Conservation (phyloP, 208 protist species). For the Leptomonas pyrrhocoris region DNA sequence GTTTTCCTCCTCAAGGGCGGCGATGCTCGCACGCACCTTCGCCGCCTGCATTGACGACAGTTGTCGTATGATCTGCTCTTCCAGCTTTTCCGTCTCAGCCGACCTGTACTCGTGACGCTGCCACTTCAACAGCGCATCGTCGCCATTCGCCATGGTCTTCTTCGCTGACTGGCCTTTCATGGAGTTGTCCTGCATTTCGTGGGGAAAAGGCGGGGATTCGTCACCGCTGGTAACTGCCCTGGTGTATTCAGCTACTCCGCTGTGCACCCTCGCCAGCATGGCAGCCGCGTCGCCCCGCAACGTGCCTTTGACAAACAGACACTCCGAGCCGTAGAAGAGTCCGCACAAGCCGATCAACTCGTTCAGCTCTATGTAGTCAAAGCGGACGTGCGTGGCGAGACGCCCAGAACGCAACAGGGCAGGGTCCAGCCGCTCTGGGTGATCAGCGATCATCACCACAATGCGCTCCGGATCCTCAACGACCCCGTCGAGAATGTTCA, state of each 20-base stretch:
- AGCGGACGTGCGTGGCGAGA: slow-evolving; percentile 26
- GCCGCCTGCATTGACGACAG: slow-evolving; percentile 16
- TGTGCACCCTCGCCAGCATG: not conserved
- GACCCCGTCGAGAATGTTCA: slow-evolving; percentile 30
- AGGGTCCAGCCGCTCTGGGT: slow-evolving; percentile 30
- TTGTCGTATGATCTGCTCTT: slow-evolving; percentile 13
- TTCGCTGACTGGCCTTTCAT: not conserved
- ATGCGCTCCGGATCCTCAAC: slow-evolving; percentile 31
- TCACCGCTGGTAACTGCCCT: not conserved
- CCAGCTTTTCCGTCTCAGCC: not conserved
- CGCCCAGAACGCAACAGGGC: slow-evolving; percentile 35
- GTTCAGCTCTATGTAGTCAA: slow-evolving; percentile 33
- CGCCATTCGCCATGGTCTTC: not conserved
- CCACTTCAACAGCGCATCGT: not conserved
- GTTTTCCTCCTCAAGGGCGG: slow-evolving; percentile 17
- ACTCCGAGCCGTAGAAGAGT: slow-evolving; percentile 21
- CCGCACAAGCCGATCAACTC: slow-evolving; percentile 19
- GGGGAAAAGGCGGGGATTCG: not conserved
- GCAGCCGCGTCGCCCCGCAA: not conserved
- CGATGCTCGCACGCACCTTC: slow-evolving; percentile 21
- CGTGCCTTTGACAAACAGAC: not conserved
- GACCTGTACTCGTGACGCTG: not conserved
- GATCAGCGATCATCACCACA: slow-evolving; percentile 30
- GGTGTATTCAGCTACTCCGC: not conserved
- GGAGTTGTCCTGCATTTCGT: not conserved